Conservation (phyloP, 2,329 filamentous ascomycete genomes). For the Aureobasidium sp. region DNA sequence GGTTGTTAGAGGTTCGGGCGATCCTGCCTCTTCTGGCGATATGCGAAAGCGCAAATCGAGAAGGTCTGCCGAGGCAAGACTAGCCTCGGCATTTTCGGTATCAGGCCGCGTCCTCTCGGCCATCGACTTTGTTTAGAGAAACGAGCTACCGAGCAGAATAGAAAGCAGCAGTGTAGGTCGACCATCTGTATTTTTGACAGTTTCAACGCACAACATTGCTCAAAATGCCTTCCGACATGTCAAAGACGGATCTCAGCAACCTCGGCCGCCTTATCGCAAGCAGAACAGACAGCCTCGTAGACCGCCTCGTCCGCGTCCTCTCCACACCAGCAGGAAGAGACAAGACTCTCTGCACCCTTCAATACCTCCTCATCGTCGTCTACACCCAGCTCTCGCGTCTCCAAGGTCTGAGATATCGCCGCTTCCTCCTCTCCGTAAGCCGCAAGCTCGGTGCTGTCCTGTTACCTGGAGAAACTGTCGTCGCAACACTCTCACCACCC, state of each 20-base stretch:
- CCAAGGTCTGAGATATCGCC: conserved; percentile 27
- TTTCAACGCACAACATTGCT: background rate
- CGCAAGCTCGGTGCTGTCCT: conserved; percentile 30
- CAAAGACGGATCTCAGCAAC: background rate
- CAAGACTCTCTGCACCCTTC: conserved; percentile 32
- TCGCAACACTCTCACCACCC: conserved; percentile 29
- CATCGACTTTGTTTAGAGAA: background rate
- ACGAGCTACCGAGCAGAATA: background rate
- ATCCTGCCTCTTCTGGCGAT: background rate
- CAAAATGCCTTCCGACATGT: background rate
- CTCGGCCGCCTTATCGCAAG: conserved; percentile 12
- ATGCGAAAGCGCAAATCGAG: background rate
- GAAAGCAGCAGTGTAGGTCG: background rate
- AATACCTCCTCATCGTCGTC: conserved; percentile 36
- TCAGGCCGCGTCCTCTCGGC: background rate
- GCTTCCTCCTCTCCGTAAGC: conserved; percentile 28
- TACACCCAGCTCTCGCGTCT: conserved; percentile 30
- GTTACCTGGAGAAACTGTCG: conserved; percentile 33
- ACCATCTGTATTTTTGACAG: background rate
- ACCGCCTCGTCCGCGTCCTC: conserved; percentile 28
- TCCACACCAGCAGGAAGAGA: conserved; percentile 33
- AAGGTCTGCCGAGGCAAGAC: background rate
- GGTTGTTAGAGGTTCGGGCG: background rate
- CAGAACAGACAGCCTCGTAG: conserved; percentile 24
- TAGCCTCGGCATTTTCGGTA: background rate